Evolutionary conservation across 2,329 filamentous ascomycete species (phyloP).

Genomic region (Monilinia polystroma): DNA sequence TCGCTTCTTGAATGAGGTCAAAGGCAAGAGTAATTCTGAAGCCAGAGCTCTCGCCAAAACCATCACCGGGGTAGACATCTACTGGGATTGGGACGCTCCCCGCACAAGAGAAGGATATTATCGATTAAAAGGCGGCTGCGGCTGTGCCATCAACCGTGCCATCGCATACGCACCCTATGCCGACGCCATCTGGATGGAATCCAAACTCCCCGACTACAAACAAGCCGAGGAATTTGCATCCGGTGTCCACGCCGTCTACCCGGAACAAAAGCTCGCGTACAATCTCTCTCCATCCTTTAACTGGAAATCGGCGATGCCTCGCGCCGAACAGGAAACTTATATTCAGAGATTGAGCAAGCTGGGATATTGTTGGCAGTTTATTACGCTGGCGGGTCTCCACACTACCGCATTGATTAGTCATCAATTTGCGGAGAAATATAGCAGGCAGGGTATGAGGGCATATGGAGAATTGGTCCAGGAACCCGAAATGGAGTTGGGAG

Average conservation of each 20-base stretch:
- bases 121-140: slow-evolving; percentile 84
- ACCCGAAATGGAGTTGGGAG: slow-evolving; percentile 85
- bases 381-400: slow-evolving; percentile 96
- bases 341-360: slow-evolving; percentile 82
- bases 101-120: slow-evolving; percentile 95
- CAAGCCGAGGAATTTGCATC: slow-evolving; percentile 93
- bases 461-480: slow-evolving; percentile 98
- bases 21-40: slow-evolving; percentile 85
- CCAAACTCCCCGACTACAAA: slow-evolving; percentile 85
- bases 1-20: slow-evolving; percentile 64
- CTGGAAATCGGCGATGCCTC: slow-evolving; percentile 96
- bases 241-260: slow-evolving; percentile 91
- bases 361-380: slow-evolving; percentile 99
- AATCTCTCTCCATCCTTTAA: slow-evolving; percentile 99
- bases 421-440: slow-evolving; percentile 81
- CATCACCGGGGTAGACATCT: slow-evolving; percentile 75
- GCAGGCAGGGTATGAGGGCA: slow-evolving; percentile 83
- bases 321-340: slow-evolving; percentile 93
- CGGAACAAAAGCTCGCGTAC: slow-evolving; percentile 96
- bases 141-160: slow-evolving; percentile 87
- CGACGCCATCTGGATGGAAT: slow-evolving; percentile 99
- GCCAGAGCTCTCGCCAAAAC: slow-evolving; percentile 75
- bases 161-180: slow-evolving; percentile 90
- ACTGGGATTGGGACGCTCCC: slow-evolving; percentile 94
- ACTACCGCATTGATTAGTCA: slow-evolving; percentile 91